Base-by-base conservation (phyloP, 495 filamentous ascomycete genomes). In the Rhypophila decipiens region DNA sequence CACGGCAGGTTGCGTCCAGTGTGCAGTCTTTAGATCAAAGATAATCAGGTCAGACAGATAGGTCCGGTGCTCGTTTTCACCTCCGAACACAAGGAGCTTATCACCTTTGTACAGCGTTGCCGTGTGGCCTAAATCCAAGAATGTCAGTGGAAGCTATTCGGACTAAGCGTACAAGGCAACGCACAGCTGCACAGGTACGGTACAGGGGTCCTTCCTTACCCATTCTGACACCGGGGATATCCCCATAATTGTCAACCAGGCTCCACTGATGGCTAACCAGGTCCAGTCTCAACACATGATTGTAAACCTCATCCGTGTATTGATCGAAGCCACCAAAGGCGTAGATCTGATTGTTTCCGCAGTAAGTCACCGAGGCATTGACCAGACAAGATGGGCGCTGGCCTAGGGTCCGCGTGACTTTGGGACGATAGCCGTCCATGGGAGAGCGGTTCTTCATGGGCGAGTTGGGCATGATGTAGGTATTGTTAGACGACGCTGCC, bases 271-370 rank as follows among this genome's bases (percentile, higher is more conserved):
- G 78, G 36, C 83, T 87, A 51, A 84, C 77, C 44, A 98, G 71
- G 64, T 97, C 87, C 24, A 98, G 68, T 53, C 78, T 83, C 39
- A 98, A 73, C 39, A 98, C 93, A 70, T 97, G 94, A 60, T 98
- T 98, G 73, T 97, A 98, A 21, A 98, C 93, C 75, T 98, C 93
- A 64, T 98, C 93, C 8, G 93, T 97, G 60, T 93, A 97, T 62
- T 96, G 90, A 60, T 98, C 93, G 56, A 98, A 98, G n/a, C 93
- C 93, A 11, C 93, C 93, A 69, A 98, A 98, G 21, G 90, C 93
- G 68, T 96, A 96, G 55, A 98, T 96, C 61, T 87, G 81, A 68
- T 96, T 90, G 65, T 95, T 87, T 38, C 88, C 88, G 59, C 90
- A 95, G 66, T 95, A 96, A 15, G 93, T 97, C 43, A 97, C 90